Conservation (phyloP, 305 asterid species). For the Solanum hybrid region DNA sequence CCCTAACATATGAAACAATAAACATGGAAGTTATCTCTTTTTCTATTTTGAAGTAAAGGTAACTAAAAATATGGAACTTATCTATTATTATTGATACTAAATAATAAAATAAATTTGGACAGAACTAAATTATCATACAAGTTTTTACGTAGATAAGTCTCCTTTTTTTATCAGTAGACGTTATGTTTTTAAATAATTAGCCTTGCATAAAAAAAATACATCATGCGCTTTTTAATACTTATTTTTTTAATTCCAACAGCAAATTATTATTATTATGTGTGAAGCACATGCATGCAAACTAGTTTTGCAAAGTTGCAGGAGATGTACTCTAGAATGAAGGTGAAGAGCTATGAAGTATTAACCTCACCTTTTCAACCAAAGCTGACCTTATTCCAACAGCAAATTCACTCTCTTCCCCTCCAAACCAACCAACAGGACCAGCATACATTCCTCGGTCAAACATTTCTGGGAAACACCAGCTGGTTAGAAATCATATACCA, state of each 20-base stretch:
- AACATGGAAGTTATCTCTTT: background rate
- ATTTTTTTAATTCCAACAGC: background rate
- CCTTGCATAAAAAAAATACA: background rate
- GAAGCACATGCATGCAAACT: background rate
- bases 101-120: background rate
- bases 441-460: slow-evolving; percentile 98
- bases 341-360: background rate
- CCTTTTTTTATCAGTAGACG: background rate
- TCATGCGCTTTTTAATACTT: background rate
- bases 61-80: background rate
- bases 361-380: slow-evolving; percentile 72
- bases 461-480: slow-evolving; percentile 42
- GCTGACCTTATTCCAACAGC: slow-evolving; percentile 97
- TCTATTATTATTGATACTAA: background rate
- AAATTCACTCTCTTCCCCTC: slow-evolving; percentile 91
- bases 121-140: background rate
- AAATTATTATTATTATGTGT: background rate
- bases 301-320: background rate
- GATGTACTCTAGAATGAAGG: background rate
- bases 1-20: background rate
- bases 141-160: background rate
- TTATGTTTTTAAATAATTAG: background rate
- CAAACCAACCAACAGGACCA: slow-evolving; percentile 97
- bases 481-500: background rate
- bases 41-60: background rate